A percentile compares a stretch with the other conserved stretches of the same genome.
Evolutionary conservation across 2,329 filamentous ascomycete species (phyloP).

Genomic region (Elsinoe australis): DNA sequence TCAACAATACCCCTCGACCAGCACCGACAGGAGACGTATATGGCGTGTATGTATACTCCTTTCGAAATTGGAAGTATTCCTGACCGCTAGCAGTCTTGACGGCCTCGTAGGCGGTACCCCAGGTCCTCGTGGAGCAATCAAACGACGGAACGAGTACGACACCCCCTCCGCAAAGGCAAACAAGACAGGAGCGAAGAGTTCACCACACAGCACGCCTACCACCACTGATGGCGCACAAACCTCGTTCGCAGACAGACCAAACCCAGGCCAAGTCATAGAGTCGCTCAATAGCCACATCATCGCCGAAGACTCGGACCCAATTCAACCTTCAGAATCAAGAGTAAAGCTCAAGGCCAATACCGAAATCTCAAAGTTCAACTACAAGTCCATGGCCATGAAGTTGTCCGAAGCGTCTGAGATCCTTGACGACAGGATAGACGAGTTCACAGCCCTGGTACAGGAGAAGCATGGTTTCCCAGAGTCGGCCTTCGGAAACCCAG

Average conservation of each 20-base stretch:
- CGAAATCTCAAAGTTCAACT: slow-evolving; percentile 82
- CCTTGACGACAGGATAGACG: slow-evolving; percentile 89
- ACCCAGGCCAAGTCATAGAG: slow-evolving; percentile 75
- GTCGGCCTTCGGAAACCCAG: slow-evolving; percentile 76
- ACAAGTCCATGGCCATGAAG: slow-evolving; percentile 93
- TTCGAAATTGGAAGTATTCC: too few relatives aligned
- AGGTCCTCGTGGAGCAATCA: slow-evolving; percentile 39
- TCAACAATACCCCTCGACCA: slow-evolving; percentile 49
- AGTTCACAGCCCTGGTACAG: slow-evolving; percentile 68
- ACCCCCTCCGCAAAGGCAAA: slow-evolving; percentile 42
- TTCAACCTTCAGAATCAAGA: slow-evolving; percentile 65
- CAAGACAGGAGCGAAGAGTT: slow-evolving; percentile 42
- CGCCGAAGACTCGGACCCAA: slow-evolving; percentile 51
- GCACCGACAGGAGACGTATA: slow-evolving; percentile 57
- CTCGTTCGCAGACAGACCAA: slow-evolving; percentile 66
- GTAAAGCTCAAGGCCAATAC: slow-evolving; percentile 80
- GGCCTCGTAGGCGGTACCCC: slow-evolving; percentile 41
- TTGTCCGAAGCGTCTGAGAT: slow-evolving; percentile 86
- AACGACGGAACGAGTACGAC: slow-evolving; percentile 47
- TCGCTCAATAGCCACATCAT: slow-evolving; percentile 68
- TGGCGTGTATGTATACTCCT: slow-evolving; percentile 70
- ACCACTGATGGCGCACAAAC: slow-evolving; percentile 31
- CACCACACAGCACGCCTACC: slow-evolving; percentile 38
- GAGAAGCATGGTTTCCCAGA: slow-evolving; percentile 69
- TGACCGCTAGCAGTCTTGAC: slow-evolving; percentile 35